Evolutionary conservation across 371 early-diverging fungal species (phyloP).

Genomic region (Mucor racemosus): DNA sequence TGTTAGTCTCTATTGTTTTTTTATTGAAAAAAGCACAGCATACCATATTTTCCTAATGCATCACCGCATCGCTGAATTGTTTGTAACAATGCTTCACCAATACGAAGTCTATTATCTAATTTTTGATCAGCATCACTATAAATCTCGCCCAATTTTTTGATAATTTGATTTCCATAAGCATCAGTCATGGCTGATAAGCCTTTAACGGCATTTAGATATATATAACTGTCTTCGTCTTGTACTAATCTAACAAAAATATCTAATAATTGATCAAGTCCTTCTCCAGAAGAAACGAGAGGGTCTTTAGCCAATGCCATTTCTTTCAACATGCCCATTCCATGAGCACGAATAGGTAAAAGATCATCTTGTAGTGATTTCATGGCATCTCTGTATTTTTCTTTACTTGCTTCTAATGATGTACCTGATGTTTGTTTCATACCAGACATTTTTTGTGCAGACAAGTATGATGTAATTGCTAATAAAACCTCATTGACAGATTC

Average conservation of each 20-base stretch:
- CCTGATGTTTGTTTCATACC: slow-evolving; percentile 10
- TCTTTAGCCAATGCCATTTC: slow-evolving; percentile 75
- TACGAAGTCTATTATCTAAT: slow-evolving; percentile 77
- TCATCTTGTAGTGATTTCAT: slow-evolving; percentile 80
- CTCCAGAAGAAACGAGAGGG: slow-evolving; percentile 52
- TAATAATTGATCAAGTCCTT: slow-evolving; percentile 66
- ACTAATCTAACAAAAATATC: slow-evolving; percentile 79
- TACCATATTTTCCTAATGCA: slow-evolving; percentile 79
- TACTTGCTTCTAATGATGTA: slow-evolving; percentile 40
- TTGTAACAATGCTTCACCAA: slow-evolving; percentile 89
- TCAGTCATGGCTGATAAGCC: slow-evolving; percentile 84
- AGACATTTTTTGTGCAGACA: slow-evolving; percentile 42
- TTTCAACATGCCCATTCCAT: slow-evolving; percentile 81
- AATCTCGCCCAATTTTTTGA: slow-evolving; percentile 65
- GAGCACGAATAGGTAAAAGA: slow-evolving; percentile 86
- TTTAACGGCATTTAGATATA: slow-evolving; percentile 89
- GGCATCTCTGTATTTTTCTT: slow-evolving; percentile 70
- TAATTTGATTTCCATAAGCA: slow-evolving; percentile 70
- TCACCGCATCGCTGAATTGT: slow-evolving; percentile 82
- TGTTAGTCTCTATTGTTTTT: background rate
- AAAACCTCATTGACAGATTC: slow-evolving; percentile 64
- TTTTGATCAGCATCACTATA: slow-evolving; percentile 62
- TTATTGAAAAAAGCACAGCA: background rate
- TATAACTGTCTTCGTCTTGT: slow-evolving; percentile 81
- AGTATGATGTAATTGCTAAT: slow-evolving; percentile 52